A percentile compares a stretch with the other conserved stretches of the same genome.
Evolutionary conservation across 768 basidiomycete genomes (phyloP).

Genomic region (Coprinellus micaceus): DNA sequence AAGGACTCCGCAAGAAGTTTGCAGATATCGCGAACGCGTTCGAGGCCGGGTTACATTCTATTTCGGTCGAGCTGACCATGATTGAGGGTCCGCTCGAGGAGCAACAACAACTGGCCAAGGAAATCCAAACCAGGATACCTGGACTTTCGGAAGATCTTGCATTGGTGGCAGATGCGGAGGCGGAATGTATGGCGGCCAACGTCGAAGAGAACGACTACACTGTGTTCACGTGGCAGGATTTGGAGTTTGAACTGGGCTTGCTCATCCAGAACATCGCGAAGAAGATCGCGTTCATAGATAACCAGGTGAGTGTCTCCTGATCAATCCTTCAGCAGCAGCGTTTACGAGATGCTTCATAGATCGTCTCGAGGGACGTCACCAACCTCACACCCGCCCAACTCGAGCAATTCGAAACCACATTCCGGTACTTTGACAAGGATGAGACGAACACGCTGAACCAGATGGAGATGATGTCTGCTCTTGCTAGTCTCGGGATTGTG

Average conservation of each 20-base stretch:
- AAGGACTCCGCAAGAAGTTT: constrained; percentile 70
- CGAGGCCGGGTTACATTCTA: constrained; percentile 57
- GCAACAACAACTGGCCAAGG: constrained; percentile 56
- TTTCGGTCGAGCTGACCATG: constrained; percentile 69
- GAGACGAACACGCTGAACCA: constrained; percentile 82
- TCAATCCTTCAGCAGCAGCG: not conserved
- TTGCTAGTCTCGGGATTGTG: constrained; percentile 91
- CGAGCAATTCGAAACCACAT: constrained; percentile 95
- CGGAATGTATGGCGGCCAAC: constrained; percentile 79
- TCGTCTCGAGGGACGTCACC: constrained; percentile 89
- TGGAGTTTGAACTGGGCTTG: constrained; percentile 85
- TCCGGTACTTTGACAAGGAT: constrained; percentile 96
- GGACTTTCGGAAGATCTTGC: constrained; percentile 55
- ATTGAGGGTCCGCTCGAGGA: constrained; percentile 79
- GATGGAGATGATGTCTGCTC: constrained; percentile 88
- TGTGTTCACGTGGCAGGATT: constrained; percentile 82
- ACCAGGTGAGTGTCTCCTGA: constrained; percentile 58
- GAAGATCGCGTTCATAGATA: constrained; percentile 95
- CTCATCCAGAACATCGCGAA: constrained; percentile 77
- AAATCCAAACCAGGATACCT: constrained; percentile 66
- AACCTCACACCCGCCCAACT: constrained; percentile 94
- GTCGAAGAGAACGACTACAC: constrained; percentile 98
- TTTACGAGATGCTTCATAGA: constrained; percentile 41
- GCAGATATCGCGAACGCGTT: constrained; percentile 76
- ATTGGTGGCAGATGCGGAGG: constrained; percentile 60